Conservation (phyloP, 805 yeast genomes). For the Wickerhamomyces hampshirensis region DNA sequence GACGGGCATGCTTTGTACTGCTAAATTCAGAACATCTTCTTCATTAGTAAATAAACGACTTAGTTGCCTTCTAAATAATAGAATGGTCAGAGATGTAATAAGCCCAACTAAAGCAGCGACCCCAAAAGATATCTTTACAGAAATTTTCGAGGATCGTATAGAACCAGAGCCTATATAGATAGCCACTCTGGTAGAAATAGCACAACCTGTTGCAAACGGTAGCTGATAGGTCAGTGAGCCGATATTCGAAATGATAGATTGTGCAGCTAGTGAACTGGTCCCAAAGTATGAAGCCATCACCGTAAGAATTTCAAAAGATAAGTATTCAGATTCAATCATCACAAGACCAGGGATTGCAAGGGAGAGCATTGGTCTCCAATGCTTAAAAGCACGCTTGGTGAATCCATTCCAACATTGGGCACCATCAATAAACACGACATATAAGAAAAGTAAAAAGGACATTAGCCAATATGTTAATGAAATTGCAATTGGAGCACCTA, state of each 20-base stretch:
- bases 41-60: slow-evolving; percentile 61
- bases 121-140: slow-evolving; percentile 36
- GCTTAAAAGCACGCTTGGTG: slow-evolving; percentile 39
- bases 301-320: slow-evolving; percentile 71
- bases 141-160: slow-evolving; percentile 38
- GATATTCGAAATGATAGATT: slow-evolving; percentile 44
- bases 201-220: slow-evolving; percentile 71
- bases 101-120: slow-evolving; percentile 48
- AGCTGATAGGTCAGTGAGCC: slow-evolving; percentile 64
- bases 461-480: slow-evolving; percentile 69
- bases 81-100: slow-evolving; percentile 42
- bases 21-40: slow-evolving; percentile 45
- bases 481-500: slow-evolving; percentile 82
- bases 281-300: slow-evolving; percentile 53
- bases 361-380: slow-evolving; percentile 54
- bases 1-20: slow-evolving; percentile 55
- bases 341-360: slow-evolving; percentile 69
- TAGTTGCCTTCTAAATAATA: slow-evolving; percentile 42
- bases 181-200: slow-evolving; percentile 69
- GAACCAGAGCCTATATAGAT: slow-evolving; percentile 61
- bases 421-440: slow-evolving; percentile 50
- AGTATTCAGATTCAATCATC: slow-evolving; percentile 71
- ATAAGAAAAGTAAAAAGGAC: slow-evolving; percentile 26
- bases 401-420: slow-evolving; percentile 69
- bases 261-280: slow-evolving; percentile 46